Evolutionary conservation across 208 protist species (phyloP).

Genomic region (Endotrypanum monterogeii): DNA sequence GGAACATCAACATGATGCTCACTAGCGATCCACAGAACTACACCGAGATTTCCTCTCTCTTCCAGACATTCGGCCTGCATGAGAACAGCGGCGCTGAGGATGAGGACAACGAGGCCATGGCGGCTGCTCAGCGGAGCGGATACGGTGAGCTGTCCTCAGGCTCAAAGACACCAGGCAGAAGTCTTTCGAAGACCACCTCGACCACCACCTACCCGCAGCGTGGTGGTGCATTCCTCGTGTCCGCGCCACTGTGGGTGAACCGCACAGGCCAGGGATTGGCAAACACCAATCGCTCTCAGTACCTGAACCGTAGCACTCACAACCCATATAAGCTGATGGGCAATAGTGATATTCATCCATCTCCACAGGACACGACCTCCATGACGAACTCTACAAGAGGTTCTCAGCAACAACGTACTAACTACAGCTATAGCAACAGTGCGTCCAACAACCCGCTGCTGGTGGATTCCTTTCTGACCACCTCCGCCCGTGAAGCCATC

Average conservation of each 20-base stretch:
- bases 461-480: slow-evolving; percentile 27
- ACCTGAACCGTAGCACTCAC: slow-evolving; percentile 34
- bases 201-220: not conserved
- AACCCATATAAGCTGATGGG: slow-evolving; percentile 36
- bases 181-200: not conserved
- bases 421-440: slow-evolving; percentile 43
- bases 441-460: slow-evolving; percentile 40
- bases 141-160: not conserved
- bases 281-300: slow-evolving; percentile 16
- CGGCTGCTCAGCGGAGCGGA: not conserved
- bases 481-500: slow-evolving; percentile 1
- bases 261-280: slow-evolving; percentile 1
- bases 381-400: not conserved
- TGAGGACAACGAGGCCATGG: slow-evolving; percentile 20
- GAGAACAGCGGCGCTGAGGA: slow-evolving; percentile 27
- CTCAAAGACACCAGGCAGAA: not conserved
- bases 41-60: slow-evolving; percentile 56
- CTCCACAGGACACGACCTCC: not conserved
- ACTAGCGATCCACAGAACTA: slow-evolving; percentile 38
- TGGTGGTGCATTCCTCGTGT: not conserved
- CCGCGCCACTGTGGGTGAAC: not conserved
- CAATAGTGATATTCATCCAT: slow-evolving; percentile 22
- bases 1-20: slow-evolving; percentile 16
- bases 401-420: slow-evolving; percentile 3
- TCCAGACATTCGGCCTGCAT: slow-evolving; percentile 46